Base-by-base conservation (phyloP, 352 stramenopile genomes). In the Phytophthora constricta region DNA sequence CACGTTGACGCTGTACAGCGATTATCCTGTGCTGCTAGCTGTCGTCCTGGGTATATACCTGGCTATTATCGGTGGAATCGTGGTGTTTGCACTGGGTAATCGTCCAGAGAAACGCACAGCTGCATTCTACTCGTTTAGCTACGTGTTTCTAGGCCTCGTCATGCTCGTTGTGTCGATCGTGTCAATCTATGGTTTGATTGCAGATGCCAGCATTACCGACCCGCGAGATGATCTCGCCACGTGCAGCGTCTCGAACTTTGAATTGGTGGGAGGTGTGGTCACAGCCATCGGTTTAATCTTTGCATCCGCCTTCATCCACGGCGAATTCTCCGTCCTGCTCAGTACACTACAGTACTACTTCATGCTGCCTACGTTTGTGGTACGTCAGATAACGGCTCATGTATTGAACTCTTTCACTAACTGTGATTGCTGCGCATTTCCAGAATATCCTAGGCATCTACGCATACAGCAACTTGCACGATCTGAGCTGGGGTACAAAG, bases 391-490 rank as follows among this genome's bases (percentile, higher is more conserved):
- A 27, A 7, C n/a, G 34, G 33, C 33, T 37, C 82, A 90, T 90
- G 89, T 73, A 85, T 79, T 47, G 74, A 77, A 50, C 43, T 5
- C 11, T 57, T 28, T 16, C 16, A 20, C 33, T 57, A 25, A 13
- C 17, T 91, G n/a, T n/a, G n/a, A n/a, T 37, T 37, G 7, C 13
- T 37, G 31, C 31, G 7, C n/a, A n/a, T n/a, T n/a, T 92, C 46
- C 76, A 93, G 50, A 93, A 91, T 68, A 92, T 92, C 57, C 84
- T 95, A 39, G 87, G 78, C 34, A 89, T 93, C 47, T 95, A 91
- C 76, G 89, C 82, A 45, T 93, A 90, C 70, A 92, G 80, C 56
- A 91, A 93, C 69, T 63, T 95, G 47, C 84, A 95, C 43, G 83
- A 93, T 51, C 57, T 95, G 52, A 91, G 80, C 20, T 93, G 86